These are phyloP conservation scores for Boletus edulis DNA, from an alignment of 768 basidiomycete genomes.

Conservation along the genomic window DNA sequence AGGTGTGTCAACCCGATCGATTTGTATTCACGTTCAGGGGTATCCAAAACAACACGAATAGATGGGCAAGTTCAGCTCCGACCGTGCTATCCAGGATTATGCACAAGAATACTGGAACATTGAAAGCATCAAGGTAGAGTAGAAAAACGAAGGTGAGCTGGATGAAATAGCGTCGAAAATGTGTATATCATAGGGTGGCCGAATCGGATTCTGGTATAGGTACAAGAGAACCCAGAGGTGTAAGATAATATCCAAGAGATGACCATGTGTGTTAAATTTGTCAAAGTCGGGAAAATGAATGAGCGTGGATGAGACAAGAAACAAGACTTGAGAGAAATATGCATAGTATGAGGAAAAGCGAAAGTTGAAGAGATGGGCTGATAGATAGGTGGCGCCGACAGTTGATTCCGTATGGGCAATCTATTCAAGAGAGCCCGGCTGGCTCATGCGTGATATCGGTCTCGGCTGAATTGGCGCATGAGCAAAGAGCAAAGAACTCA, in stretches of 20 bases:
- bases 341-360: neutral
- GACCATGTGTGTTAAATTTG: slow-evolving; percentile 8
- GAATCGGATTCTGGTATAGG: slow-evolving; percentile 8
- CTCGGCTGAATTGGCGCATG: slow-evolving; percentile 1
- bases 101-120: slow-evolving; percentile 87
- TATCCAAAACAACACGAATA: slow-evolving; percentile 33
- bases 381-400: neutral
- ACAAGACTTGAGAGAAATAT: neutral
- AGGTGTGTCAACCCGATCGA: slow-evolving; percentile 46
- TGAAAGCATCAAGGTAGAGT: slow-evolving; percentile 43
- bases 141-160: neutral
- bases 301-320: slow-evolving; percentile 5
- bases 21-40: slow-evolving; percentile 60
- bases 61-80: slow-evolving; percentile 98
- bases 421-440: neutral
- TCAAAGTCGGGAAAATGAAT: slow-evolving; percentile 5
- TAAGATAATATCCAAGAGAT: slow-evolving; percentile 15
- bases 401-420: neutral
- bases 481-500: neutral
- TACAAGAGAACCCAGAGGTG: slow-evolving; percentile 2
- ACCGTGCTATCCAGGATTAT: slow-evolving; percentile 89
- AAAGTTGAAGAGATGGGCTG: neutral
- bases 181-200: slow-evolving; percentile 5
- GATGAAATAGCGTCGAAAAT: neutral
- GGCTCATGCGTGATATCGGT: neutral